Percentiles rank a stretch among this genome's conserved stretches.
These are phyloP conservation scores for Cladophialophora exuberans DNA, from an alignment of 2,329 filamentous ascomycete genomes.

Conservation along the genomic window DNA sequence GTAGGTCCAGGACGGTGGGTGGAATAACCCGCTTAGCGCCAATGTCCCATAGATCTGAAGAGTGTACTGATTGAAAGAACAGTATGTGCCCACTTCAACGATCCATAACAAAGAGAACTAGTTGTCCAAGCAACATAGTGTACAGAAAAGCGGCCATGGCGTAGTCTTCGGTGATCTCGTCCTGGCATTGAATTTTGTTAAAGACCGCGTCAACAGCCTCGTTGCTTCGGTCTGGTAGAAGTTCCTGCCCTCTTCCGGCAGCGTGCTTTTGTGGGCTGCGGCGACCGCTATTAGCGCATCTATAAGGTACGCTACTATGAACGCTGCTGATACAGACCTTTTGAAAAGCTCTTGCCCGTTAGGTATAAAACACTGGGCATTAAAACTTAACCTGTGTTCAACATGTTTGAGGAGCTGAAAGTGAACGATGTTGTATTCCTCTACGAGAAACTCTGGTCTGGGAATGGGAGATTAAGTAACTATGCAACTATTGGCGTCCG, in stretches of 20 bases:
- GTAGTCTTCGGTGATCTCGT: not conserved
- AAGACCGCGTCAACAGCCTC: not conserved
- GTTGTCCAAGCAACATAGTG: not conserved
- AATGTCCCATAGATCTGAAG: too few relatives aligned
- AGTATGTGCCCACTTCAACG: too few relatives aligned
- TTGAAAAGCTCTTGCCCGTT: not conserved
- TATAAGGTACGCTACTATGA: not conserved
- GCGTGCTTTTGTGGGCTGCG: not conserved
- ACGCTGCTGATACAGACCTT: not conserved
- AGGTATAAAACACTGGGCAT: not conserved
- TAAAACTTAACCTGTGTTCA: not conserved
- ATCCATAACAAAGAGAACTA: not conserved
- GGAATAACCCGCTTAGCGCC: too few relatives aligned
- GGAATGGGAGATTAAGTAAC: not conserved
- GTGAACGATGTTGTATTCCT: not conserved
- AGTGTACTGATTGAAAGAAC: too few relatives aligned
- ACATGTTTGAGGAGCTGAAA: not conserved
- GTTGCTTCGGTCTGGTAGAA: not conserved
- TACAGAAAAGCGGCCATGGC: not conserved
- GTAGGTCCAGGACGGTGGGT: too few relatives aligned
- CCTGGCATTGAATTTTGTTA: not conserved
- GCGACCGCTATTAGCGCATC: not conserved
- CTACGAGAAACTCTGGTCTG: not conserved
- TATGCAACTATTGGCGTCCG: not conserved
- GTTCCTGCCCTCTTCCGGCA: not conserved